Percentiles rank a stretch among this genome's conserved stretches.
phyloP scores from a whole-genome alignment of 306 rosid genomes.

The Bauhinia variegata region DNA sequence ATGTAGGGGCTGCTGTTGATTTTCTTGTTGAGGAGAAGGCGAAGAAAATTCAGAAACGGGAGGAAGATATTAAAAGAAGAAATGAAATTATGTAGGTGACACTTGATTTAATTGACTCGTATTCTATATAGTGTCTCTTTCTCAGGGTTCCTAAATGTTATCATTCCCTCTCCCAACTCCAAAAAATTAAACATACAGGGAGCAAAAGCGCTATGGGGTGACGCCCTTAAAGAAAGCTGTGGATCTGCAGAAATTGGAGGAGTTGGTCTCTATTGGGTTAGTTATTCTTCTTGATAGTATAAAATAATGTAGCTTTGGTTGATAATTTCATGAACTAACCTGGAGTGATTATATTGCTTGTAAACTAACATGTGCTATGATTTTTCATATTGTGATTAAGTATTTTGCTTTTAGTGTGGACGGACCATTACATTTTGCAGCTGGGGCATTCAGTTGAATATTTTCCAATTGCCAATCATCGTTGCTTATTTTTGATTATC shows the following conservation, averaged over 20 bases:
- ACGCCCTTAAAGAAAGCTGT: slow-evolving; percentile 81
- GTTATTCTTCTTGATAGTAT: slow-evolving; percentile 24
- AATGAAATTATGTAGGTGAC: slow-evolving; percentile 65
- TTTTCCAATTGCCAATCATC: neutral
- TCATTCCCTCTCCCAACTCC: neutral
- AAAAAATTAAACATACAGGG: slow-evolving; percentile 54
- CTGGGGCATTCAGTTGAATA: neutral
- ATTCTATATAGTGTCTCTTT: slow-evolving; percentile 12
- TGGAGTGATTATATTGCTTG: slow-evolving; percentile 3
- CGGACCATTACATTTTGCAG: neutral
- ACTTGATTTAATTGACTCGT: slow-evolving; percentile 23
- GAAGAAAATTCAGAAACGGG: slow-evolving; percentile 54
- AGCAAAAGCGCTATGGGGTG: slow-evolving; percentile 75
- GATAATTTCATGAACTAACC: neutral
- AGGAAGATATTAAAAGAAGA: slow-evolving; percentile 60
- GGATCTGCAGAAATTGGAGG: slow-evolving; percentile 69
- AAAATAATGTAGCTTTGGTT: slow-evolving; percentile 3
- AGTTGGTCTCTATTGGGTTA: slow-evolving; percentile 79
- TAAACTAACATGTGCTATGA: neutral
- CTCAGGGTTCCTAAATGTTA: slow-evolving; percentile 26
- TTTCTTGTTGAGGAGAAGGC: slow-evolving; percentile 76
- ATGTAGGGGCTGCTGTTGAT: slow-evolving; percentile 77
- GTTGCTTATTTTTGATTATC: slow-evolving; percentile 8
- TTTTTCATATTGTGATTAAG: neutral
- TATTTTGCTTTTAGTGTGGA: neutral